Percentiles rank a stretch among this genome's conserved stretches.
These are phyloP conservation scores for Calcarisporium arbuscula DNA, from an alignment of 2,329 filamentous ascomycete genomes.

Conservation along the genomic window DNA sequence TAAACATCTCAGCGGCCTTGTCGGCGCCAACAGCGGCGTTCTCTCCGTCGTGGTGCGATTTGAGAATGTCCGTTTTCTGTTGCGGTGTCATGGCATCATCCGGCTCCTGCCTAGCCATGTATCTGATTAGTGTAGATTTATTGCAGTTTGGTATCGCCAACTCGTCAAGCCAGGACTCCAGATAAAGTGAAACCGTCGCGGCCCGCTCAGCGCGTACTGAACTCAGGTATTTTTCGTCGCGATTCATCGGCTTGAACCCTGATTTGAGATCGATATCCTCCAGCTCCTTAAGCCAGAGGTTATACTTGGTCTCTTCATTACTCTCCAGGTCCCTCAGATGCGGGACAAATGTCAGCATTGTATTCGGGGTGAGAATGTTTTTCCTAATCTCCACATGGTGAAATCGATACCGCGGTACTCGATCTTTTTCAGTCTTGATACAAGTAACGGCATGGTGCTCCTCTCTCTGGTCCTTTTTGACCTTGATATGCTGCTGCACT, in stretches of 20 bases:
- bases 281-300: conserved; percentile 50
- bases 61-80: conserved; percentile 46
- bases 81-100: conserved; percentile 45
- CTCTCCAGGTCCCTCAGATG: conserved; percentile 51
- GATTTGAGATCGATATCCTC: conserved; percentile 52
- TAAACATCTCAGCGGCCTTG: conserved; percentile 43
- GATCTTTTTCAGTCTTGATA: conserved; percentile 42
- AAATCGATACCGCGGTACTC: conserved; percentile 53
- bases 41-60: conserved; percentile 37
- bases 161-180: conserved; percentile 46
- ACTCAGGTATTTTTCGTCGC: conserved; percentile 42
- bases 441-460: conserved; percentile 34
- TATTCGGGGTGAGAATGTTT: conserved; percentile 54
- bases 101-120: conserved; percentile 43
- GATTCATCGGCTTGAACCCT: conserved; percentile 48
- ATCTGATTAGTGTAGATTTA: conserved; percentile 45
- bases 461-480: conserved; percentile 39
- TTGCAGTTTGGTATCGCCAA: conserved; percentile 45
- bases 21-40: conserved; percentile 33
- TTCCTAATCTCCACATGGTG: conserved; percentile 55
- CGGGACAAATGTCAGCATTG: conserved; percentile 54
- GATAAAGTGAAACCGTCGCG: conserved; percentile 44
- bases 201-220: conserved; percentile 47
- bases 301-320: conserved; percentile 49
- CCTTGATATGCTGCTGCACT: conserved; percentile 35